phyloP scores from a whole-genome alignment of 75 land plant genomes.

The Cunninghamia lanceolata region DNA sequence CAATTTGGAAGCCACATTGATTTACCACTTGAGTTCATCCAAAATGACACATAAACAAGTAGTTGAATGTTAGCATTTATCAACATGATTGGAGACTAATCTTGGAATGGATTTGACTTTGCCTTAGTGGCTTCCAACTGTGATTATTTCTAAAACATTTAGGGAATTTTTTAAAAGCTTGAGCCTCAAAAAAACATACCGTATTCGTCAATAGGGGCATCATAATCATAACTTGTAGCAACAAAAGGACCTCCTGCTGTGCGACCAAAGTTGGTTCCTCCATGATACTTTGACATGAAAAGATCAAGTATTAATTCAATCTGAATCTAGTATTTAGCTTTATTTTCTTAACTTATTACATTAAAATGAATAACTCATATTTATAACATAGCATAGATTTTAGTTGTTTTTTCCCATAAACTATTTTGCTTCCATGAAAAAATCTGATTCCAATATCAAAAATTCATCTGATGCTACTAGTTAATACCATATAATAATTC shows the following conservation, averaged over 20 bases:
- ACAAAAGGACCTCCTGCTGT: constrained; percentile 88
- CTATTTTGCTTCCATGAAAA: not conserved
- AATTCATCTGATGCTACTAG: not conserved
- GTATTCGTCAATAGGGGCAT: constrained; percentile 87
- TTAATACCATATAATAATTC: constrained; percentile 88
- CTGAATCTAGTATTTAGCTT: not conserved
- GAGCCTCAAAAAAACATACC: constrained; percentile 28
- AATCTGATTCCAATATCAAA: not conserved
- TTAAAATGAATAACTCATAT: not conserved
- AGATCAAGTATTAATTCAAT: not conserved
- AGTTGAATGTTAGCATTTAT: not conserved
- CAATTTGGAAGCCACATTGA: not conserved
- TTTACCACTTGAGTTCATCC: not conserved
- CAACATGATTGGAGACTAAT: not conserved
- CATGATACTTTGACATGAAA: constrained; percentile 70
- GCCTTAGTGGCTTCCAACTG: not conserved
- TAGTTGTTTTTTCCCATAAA: not conserved
- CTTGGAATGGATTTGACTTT: not conserved
- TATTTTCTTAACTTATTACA: not conserved
- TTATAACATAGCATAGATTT: not conserved
- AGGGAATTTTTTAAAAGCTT: not conserved
- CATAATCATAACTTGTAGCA: constrained; percentile 92
- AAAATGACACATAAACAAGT: not conserved
- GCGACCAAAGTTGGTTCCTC: constrained; percentile 96
- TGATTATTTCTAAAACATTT: not conserved